phyloP scores from a whole-genome alignment of 495 filamentous ascomycete genomes.

The Sphaerosporella brunnea region DNA sequence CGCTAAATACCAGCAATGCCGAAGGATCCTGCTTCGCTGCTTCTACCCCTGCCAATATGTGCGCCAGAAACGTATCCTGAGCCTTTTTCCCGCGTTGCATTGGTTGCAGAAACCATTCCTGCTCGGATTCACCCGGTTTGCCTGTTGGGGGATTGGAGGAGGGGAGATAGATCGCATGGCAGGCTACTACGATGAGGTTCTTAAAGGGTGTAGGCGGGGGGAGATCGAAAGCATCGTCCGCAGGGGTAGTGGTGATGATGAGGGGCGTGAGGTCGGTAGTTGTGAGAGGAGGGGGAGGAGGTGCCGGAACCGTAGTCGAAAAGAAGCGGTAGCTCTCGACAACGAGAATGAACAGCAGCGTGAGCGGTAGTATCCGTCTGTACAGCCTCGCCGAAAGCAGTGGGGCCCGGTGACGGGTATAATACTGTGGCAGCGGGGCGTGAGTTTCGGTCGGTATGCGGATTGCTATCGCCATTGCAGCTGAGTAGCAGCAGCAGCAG shows the following conservation, averaged over 20 bases:
- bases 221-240: slow-evolving; percentile 6
- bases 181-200: slow-evolving; percentile 54
- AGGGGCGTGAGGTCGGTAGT: neutral
- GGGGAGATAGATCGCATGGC: slow-evolving; percentile 74
- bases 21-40: slow-evolving; percentile 23
- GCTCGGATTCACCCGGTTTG: slow-evolving; percentile 43
- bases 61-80: slow-evolving; percentile 51
- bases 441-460: slow-evolving; percentile 9
- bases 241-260: neutral
- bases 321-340: slow-evolving; percentile 8
- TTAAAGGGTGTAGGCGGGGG: slow-evolving; percentile 5
- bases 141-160: too few species aligned
- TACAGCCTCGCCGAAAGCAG: slow-evolving; percentile 9
- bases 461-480: slow-evolving; percentile 17
- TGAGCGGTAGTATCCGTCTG: slow-evolving; percentile 3
- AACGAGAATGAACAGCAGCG: slow-evolving; percentile 5
- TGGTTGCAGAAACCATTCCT: slow-evolving; percentile 42
- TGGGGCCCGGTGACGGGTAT: slow-evolving; percentile 5
- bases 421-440: slow-evolving; percentile 1
- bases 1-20: slow-evolving; percentile 47
- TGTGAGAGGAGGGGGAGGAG: neutral
- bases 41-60: slow-evolving; percentile 46
- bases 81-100: slow-evolving; percentile 41
- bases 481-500: too few species aligned
- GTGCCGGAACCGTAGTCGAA: neutral